Base-by-base conservation (phyloP, 805 yeast species). In the Lipomyces kockii region DNA sequence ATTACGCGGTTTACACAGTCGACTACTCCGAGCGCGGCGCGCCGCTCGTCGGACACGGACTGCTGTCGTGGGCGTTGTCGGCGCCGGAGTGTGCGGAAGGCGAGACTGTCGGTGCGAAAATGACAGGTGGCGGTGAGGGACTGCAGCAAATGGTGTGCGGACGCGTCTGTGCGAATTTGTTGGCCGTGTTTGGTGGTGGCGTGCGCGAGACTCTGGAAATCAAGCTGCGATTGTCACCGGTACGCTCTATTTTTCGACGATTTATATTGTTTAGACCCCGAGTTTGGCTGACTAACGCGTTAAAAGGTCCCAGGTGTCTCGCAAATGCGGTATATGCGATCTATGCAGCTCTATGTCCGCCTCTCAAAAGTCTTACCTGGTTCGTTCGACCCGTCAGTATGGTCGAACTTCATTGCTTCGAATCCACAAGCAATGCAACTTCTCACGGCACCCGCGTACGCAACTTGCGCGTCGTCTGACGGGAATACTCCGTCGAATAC, bases 31-130 rank as follows among this genome's bases (percentile, higher is more conserved):
- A 80, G 64, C 75, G 73, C 20, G 81, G 73, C 58, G 67, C 69
- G 56, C 83, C 83, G 12, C 68, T 78, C 39, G 80, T 79, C 58
- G 81, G 82, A 32, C 82, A 81, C 67, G 83, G 83, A 14, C 67
- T 74, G 65, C 72, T 81, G 12, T 75, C 80, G 7, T 72, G 73
- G 65, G 73, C 66, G 8, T 57, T 71, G 39, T 9, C 66, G 2
- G 57, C 68, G 5, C 20, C 66, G 49, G 32, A 29, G 9, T 20
- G 20, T 52, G 63, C 54, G 35, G 54, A 27, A 5, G 32, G 37
- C 39, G n/a, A 43, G n/a, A 22, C 64, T 8, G 11, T 62, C n/a
- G 51, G 60, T 11, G 35, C 20, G 3, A 35, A 29, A 20, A 27
- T 17, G 22, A 34, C 20, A 0, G 58, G 58, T 49, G 9, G 61